phyloP scores from a whole-genome alignment of 371 early-diverging fungal species.

The Mucor piriformis region DNA sequence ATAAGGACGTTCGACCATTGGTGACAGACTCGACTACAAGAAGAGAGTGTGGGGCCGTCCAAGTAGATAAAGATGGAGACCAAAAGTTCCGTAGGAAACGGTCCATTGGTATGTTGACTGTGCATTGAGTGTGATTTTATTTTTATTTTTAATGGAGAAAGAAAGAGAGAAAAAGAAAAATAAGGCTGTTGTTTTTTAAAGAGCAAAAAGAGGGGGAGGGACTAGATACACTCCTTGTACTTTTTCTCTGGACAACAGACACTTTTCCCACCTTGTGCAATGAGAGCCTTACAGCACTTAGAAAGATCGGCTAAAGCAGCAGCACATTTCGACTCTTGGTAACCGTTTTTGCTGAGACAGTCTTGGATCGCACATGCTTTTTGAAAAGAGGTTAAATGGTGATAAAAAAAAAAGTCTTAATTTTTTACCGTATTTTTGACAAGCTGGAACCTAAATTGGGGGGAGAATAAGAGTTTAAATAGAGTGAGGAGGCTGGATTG shows the following conservation, averaged over 20 bases:
- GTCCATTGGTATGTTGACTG: neutral
- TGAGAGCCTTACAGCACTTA: conserved; percentile 64
- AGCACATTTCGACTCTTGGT: conserved; percentile 69
- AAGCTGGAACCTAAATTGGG: conserved; percentile 17
- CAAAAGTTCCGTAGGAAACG: conserved; percentile 44
- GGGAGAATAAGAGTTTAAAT: neutral
- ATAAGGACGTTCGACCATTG: conserved; percentile 36
- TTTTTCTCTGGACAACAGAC: conserved; percentile 66
- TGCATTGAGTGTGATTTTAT: conserved; percentile 6
- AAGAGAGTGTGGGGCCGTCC: conserved; percentile 35
- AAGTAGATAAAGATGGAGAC: conserved; percentile 39
- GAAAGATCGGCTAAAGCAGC: conserved; percentile 55
- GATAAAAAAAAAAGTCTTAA: neutral
- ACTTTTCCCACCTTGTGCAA: conserved; percentile 60
- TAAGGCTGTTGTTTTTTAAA: neutral
- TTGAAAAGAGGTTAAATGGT: neutral
- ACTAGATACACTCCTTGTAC: conserved; percentile 23
- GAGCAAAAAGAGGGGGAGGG: neutral
- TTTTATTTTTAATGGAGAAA: conserved; percentile 2
- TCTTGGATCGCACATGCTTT: conserved; percentile 75
- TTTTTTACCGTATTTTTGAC: conserved; percentile 41
- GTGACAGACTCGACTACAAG: conserved; percentile 37
- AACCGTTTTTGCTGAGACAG: conserved; percentile 66
- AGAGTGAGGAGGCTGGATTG: too few species aligned
- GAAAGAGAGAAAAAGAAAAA: conserved; percentile 12